Evolutionary conservation across 2,329 filamentous ascomycete genomes (phyloP), one percentile per base, ranked within the genome.

Genomic region (Xylariaceae sp.): DNA sequence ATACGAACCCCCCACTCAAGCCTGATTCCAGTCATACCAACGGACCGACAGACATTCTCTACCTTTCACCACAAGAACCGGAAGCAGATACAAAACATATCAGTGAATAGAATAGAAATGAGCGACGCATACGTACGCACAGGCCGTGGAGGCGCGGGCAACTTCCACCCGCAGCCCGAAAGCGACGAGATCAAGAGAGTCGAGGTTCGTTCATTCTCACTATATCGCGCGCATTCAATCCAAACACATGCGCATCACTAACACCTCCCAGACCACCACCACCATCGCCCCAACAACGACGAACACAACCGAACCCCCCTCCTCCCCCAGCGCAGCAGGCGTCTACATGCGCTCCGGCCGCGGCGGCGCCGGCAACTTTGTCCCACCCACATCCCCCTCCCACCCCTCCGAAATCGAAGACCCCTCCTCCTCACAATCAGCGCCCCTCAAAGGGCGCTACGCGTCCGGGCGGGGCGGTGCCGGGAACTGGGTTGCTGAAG

Each of bases 71-170:
- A 45, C 10, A 10, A 11, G 34, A 50, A 60, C 45, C 37, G 11
- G 41, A 10, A 44, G 41, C 50, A 44, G 52, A 34, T 15, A 54
- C 2, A 44, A 37, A 53, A 44, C 10, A 48, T 34, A 39, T 18
- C 17, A 18, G 17, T 18, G 17, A 18, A 10, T 10, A 41, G 8
- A 41, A 35, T 3, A 17, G 34, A 18, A 17, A 71, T 68, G 66
- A 57, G 61, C 57, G 81, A 81, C 66, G 75, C 75, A 54, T 81
- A 80, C 64, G 76, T 77, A 64, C 78, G 77, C 60, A 77, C 80
- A 48, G 85, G 85, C 58, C 81, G 85, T 53, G 85, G 85, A 56
- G 85, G 85, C 53, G 84, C 84, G 4, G 85, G 85, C 55, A 88
- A 88, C 72, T 86, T 81, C 70, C 80, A 79, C 67, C 76, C 76